A percentile compares a stretch with the other conserved stretches of the same genome.
These are phyloP conservation scores for Abortiporus biennis DNA, from an alignment of 1,284 basidiomycete genomes.

Conservation along the genomic window DNA sequence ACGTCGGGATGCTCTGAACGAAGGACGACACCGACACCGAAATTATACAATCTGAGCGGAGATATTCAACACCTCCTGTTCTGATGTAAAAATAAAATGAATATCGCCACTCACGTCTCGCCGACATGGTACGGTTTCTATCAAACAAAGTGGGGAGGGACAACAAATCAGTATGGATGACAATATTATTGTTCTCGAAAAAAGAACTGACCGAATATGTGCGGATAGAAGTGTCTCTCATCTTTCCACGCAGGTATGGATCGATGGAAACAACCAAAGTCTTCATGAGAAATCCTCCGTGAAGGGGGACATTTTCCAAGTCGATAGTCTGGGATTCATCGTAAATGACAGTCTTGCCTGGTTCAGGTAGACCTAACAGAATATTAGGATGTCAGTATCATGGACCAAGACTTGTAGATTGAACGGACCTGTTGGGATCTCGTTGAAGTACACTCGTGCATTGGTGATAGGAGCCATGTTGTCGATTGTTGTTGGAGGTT, in stretches of 20 bases:
- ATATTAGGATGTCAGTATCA: background rate
- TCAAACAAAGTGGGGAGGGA: too few species aligned
- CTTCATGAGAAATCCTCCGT: constrained; percentile 50
- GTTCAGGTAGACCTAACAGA: constrained; percentile 37
- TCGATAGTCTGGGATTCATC: constrained; percentile 43
- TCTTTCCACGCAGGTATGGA: constrained; percentile 37
- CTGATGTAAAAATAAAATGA: background rate
- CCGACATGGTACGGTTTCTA: too few species aligned
- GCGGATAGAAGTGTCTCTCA: constrained; percentile 24
- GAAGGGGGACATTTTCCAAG: constrained; percentile 36
- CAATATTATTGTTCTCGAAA: too few species aligned
- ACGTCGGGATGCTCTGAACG: constrained; percentile 34
- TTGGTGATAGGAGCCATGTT: constrained; percentile 17
- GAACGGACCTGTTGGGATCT: constrained; percentile 11
- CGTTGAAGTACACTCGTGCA: constrained; percentile 14
- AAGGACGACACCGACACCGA: constrained; percentile 36
- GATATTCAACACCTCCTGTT: background rate
- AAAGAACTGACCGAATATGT: constrained; percentile 20
- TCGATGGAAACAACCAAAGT: constrained; percentile 40
- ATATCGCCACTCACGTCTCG: constrained; percentile 29
- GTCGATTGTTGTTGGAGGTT: too few species aligned
- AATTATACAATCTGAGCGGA: constrained; percentile 11
- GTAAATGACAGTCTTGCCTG: constrained; percentile 41
- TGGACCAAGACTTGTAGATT: background rate
- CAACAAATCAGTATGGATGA: too few species aligned